Evolutionary conservation across 2,329 filamentous ascomycete genomes (phyloP), one percentile per base, ranked within the genome.

Genomic region (Pseudogymnoascus verrucosus): DNA sequence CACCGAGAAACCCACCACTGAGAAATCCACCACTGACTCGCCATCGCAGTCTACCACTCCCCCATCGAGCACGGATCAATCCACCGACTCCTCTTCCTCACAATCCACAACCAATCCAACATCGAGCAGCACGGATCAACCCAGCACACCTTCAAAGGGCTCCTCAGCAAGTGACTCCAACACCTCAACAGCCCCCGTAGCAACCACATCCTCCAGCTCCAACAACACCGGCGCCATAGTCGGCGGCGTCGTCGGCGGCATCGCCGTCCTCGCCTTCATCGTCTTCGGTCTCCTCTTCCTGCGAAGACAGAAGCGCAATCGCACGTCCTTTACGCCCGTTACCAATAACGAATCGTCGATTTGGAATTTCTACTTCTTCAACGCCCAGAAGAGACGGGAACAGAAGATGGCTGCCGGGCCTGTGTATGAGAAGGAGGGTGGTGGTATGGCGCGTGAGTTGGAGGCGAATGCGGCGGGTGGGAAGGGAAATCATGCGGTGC

Each of bases 161-260:
- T 8, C 7, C 26, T 54, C 47, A 11, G 47, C 6, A 57, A 34
- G 28, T 11, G 47, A 19, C 26, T 34, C 28, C n/a, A 8, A 2
- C 8, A n/a, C 28, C 5, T 34, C 47, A 16, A 12, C 47, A 34
- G 47, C 26, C 1, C n/a, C 26, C 26, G 47, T 3, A 31, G n/a
- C n/a, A 57, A 19, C 47, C n/a, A 14, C 47, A 57, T 19, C 47
- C 7, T 57, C n/a, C 12, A 57, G 14, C 23, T 8, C 47, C 7
- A 39, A 40, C 31, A 36, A 73, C 59, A 72, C 65, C 1, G 71
- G 71, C 5, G 69, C 70, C 28, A 76, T 77, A 37, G 66, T 76
- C 10, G 74, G 74, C 5, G 76, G 74, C 4, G 70, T 73, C 2
- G 63, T 77, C 11, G 75, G 74, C 5, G 73, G 74, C 1, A 63